Percentiles rank a stretch among this genome's conserved stretches.
Evolutionary conservation across 192 early-diverging fungal genomes (phyloP).

Genomic region (Piromyces finnis): DNA sequence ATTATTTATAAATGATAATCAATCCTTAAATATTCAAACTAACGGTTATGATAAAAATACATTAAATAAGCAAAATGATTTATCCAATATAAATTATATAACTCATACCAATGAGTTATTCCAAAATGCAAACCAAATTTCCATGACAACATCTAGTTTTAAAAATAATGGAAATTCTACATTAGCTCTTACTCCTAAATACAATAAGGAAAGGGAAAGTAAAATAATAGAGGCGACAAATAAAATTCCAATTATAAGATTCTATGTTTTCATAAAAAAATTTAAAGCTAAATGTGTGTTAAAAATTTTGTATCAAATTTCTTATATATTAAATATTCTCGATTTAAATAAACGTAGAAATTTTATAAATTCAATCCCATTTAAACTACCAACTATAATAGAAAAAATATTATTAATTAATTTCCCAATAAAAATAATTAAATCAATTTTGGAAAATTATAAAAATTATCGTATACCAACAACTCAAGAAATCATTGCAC

Average conservation of each 20-base stretch:
- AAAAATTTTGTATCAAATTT: not conserved
- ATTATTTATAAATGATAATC: not conserved
- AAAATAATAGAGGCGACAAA: not conserved
- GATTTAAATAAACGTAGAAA: not conserved
- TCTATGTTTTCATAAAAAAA: not conserved
- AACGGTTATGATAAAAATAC: not conserved
- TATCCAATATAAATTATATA: not conserved
- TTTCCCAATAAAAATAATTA: not conserved
- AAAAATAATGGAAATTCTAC: too few species aligned
- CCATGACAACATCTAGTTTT: too few species aligned
- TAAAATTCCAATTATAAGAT: not conserved
- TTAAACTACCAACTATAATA: not conserved
- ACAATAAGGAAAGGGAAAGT: not conserved
- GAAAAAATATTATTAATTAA: not conserved
- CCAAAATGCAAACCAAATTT: too few species aligned
- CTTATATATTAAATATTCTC: not conserved
- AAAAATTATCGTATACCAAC: not conserved
- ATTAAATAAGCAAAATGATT: not conserved
- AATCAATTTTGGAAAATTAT: not conserved
- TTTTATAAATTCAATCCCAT: not conserved
- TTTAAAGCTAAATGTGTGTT: not conserved
- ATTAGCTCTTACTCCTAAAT: not conserved
- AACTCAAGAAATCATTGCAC: not conserved
- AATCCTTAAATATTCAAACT: not conserved
- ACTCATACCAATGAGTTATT: not conserved